A percentile compares a stretch with the other conserved stretches of the same genome.
phyloP scores from a whole-genome alignment of 202 grass and related monocot genomes.

The Alloteropsis angusta region DNA sequence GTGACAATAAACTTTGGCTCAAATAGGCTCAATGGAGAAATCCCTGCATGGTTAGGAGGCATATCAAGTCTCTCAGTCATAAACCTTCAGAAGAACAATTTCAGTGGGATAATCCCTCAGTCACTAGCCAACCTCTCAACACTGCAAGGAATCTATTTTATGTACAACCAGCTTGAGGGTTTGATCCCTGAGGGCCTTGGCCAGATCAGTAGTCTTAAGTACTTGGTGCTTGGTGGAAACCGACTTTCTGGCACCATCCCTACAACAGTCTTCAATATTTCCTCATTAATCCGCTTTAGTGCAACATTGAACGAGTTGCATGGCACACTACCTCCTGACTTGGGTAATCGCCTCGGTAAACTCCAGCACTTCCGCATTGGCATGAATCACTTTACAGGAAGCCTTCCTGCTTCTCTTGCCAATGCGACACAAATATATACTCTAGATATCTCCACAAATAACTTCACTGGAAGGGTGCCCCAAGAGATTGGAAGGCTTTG shows the following conservation, averaged over 20 bases:
- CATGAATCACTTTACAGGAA: slow-evolving; percentile 13
- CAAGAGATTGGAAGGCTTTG: too few species aligned
- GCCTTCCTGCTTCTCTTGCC: not conserved
- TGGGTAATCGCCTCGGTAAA: not conserved
- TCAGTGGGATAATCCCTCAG: slow-evolving; percentile 4
- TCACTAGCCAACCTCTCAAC: not conserved
- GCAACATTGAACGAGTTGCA: not conserved
- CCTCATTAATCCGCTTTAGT: not conserved
- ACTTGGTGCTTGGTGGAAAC: not conserved
- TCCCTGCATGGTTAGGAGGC: not conserved
- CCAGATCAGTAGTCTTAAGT: not conserved
- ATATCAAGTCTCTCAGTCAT: not conserved
- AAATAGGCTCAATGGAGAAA: slow-evolving; percentile 7
- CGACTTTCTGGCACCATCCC: slow-evolving; percentile 22
- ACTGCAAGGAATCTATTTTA: not conserved
- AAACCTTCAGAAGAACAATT: not conserved
- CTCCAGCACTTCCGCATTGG: too few species aligned
- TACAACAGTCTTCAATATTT: slow-evolving; percentile 4
- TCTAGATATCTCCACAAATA: not conserved
- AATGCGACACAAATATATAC: not conserved
- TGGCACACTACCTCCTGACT: not conserved
- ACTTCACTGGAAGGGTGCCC: not conserved
- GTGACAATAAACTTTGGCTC: not conserved
- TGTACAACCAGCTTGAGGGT: not conserved
- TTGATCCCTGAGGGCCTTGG: not conserved